Conservation (phyloP, 768 basidiomycete genomes). For the Boletus tylopilopsis region DNA sequence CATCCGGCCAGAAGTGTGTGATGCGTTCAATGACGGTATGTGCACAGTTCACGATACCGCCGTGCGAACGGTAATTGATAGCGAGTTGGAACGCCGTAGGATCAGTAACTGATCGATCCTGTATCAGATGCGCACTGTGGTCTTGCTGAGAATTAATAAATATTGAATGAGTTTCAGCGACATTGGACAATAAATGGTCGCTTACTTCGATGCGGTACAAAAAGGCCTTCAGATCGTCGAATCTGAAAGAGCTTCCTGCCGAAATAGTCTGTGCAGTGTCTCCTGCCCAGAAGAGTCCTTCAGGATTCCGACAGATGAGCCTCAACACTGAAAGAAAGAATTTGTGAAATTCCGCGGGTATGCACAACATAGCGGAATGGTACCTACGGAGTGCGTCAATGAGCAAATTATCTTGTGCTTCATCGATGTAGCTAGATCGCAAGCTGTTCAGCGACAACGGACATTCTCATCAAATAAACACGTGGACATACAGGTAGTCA, state of each 20-base stretch:
- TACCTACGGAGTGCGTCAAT: constrained; percentile 56
- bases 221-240: constrained; percentile 68
- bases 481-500: constrained; percentile 49
- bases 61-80: constrained; percentile 68
- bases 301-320: constrained; percentile 55
- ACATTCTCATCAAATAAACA: neutral
- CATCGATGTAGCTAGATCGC: constrained; percentile 56
- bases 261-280: constrained; percentile 80
- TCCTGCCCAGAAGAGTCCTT: constrained; percentile 76
- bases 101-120: constrained; percentile 13
- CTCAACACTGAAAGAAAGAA: constrained; percentile 53
- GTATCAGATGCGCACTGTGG: constrained; percentile 9
- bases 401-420: constrained; percentile 69
- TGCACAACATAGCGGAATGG: neutral
- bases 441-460: neutral
- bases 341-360: constrained; percentile 7
- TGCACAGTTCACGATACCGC: constrained; percentile 72
- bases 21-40: constrained; percentile 63
- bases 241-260: constrained; percentile 67
- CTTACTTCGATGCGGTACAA: constrained; percentile 58
- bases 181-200: neutral
- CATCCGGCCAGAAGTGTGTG: constrained; percentile 55
- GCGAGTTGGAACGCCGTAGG: constrained; percentile 53
- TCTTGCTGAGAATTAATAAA: constrained; percentile 18
- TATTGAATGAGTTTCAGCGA: neutral